phyloP scores from a whole-genome alignment of 2,329 filamentous ascomycete genomes.

The Epichloe elymi region DNA sequence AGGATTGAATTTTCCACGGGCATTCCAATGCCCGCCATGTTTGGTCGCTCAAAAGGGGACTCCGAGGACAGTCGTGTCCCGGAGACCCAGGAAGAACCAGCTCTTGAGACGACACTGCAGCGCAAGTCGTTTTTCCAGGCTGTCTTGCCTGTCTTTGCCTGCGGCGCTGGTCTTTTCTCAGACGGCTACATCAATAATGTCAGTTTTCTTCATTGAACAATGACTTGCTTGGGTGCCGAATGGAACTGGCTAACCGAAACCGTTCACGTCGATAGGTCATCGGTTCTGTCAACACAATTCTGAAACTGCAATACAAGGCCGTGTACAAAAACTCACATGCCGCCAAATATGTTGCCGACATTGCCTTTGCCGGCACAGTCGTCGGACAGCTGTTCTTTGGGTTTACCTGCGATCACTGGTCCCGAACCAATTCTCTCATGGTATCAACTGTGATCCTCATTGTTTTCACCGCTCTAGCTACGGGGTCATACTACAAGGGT shows the following conservation, averaged over 20 bases:
- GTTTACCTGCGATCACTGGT: conserved; percentile 71
- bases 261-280: conserved; percentile 50
- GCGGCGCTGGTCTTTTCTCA: conserved; percentile 78
- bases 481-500: conserved; percentile 64
- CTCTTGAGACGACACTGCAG: conserved; percentile 5
- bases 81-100: neutral
- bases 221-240: neutral
- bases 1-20: neutral
- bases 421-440: conserved; percentile 69
- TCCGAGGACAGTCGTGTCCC: neutral
- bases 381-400: conserved; percentile 73
- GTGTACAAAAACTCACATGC: conserved; percentile 58
- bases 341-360: conserved; percentile 62
- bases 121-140: conserved; percentile 12
- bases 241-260: neutral
- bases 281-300: conserved; percentile 71
- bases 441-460: conserved; percentile 73
- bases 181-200: conserved; percentile 89
- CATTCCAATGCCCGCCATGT: neutral
- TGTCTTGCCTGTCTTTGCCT: conserved; percentile 62
- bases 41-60: neutral
- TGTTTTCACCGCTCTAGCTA: conserved; percentile 66
- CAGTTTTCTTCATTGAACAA: conserved; percentile 9
- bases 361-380: conserved; percentile 79
- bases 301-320: conserved; percentile 52